Evolutionary conservation across 768 basidiomycete species (phyloP).

Genomic region (Terana coerulea): DNA sequence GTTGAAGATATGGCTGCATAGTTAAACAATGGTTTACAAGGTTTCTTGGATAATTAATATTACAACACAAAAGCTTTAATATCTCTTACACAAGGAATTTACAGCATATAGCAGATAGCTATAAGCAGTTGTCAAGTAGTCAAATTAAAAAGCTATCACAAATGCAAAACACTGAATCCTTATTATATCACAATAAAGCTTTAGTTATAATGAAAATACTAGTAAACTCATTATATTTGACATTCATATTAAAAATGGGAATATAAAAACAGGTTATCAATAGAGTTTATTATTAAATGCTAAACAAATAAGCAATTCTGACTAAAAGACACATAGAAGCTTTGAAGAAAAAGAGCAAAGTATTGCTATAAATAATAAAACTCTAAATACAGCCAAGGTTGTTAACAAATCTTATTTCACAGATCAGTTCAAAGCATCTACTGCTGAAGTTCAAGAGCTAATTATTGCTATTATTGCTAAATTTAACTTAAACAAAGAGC

Average conservation of each 20-base stretch:
- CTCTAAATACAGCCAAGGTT: background rate
- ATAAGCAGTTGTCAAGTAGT: background rate
- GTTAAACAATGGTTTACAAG: background rate
- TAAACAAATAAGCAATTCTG: background rate
- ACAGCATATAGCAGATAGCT: background rate
- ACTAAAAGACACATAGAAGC: background rate
- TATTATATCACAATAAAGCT: background rate
- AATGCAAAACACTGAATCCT: background rate
- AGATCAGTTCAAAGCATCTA: background rate
- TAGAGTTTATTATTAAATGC: background rate
- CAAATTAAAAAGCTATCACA: background rate
- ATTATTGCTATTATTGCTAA: background rate
- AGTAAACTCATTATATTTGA: background rate
- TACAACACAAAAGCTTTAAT: background rate
- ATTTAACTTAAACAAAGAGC: slow-evolving; percentile 19
- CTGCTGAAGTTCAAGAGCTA: background rate
- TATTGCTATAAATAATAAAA: too few species aligned
- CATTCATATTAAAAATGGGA: background rate
- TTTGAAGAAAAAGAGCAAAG: too few species aligned
- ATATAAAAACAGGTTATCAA: background rate
- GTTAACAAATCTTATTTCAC: slow-evolving; percentile 3
- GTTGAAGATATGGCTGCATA: background rate
- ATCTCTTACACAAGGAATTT: background rate
- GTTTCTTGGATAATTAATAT: background rate
- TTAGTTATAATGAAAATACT: background rate